Evolutionary conservation across 139 green algal genomes (phyloP).

Genomic region (Coccomyxa sp.): DNA sequence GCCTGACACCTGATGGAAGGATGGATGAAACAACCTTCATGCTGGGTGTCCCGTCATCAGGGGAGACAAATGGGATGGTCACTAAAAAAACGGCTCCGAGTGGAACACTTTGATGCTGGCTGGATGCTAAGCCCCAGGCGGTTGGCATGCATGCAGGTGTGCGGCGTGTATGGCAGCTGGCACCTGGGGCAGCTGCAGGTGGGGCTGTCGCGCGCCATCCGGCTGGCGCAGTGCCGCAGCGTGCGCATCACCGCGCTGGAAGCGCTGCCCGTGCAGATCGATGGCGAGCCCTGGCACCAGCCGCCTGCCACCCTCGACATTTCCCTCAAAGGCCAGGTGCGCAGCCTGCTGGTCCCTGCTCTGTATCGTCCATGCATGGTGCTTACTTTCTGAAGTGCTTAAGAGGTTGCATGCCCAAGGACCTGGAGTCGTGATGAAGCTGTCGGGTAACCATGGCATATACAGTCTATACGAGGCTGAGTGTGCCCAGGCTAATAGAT

Average conservation of each 20-base stretch:
- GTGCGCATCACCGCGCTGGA: constrained; percentile 31
- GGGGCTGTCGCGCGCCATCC: constrained; percentile 50
- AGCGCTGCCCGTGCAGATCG: constrained; percentile 64
- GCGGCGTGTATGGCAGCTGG: constrained; percentile 64
- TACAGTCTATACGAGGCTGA: too few species aligned
- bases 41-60: constrained; percentile 28
- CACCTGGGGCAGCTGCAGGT: constrained; percentile 79
- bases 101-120: neutral
- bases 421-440: too few species aligned
- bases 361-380: too few species aligned
- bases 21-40: neutral
- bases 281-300: constrained; percentile 74
- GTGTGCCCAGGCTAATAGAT: too few species aligned
- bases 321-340: constrained; percentile 4
- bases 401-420: too few species aligned
- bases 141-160: constrained; percentile 3
- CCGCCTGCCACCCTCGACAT: constrained; percentile 16
- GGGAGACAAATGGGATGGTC: constrained; percentile 24
- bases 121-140: neutral
- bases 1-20: constrained; percentile 21
- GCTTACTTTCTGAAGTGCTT: too few species aligned
- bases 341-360: too few species aligned
- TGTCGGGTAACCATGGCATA: too few species aligned
- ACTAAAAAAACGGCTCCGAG: constrained; percentile 20
- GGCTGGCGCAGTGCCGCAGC: constrained; percentile 53